phyloP scores from a whole-genome alignment of 1,284 basidiomycete genomes.

The Phylloboletellus chloephorus region DNA sequence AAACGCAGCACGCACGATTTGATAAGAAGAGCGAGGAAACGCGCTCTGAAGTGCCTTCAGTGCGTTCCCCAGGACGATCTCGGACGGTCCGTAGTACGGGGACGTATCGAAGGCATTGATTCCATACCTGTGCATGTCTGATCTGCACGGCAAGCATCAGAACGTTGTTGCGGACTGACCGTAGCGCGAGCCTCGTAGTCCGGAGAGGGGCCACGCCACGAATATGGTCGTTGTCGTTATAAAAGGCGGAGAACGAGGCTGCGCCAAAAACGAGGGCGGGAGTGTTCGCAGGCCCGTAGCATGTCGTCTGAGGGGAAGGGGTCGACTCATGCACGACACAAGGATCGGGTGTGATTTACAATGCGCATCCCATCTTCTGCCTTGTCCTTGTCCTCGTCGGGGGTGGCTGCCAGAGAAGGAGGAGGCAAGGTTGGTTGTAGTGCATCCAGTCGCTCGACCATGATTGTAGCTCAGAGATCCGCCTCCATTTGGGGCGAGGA shows the following conservation, averaged over 20 bases:
- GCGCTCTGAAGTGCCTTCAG: conserved; percentile 59
- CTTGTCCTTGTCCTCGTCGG: conserved; percentile 48
- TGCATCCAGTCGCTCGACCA: conserved; percentile 41
- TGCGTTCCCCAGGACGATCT: conserved; percentile 79
- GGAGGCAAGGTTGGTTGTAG: conserved; percentile 39
- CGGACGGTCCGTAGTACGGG: conserved; percentile 86
- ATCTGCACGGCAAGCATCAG: background rate
- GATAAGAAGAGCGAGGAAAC: conserved; percentile 78
- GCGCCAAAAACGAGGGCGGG: conserved; percentile 62
- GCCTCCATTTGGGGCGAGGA: background rate
- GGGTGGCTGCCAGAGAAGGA: conserved; percentile 38
- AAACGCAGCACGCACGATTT: conserved; percentile 46
- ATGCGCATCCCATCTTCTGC: conserved; percentile 34
- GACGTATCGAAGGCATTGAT: conserved; percentile 89
- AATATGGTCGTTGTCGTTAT: conserved; percentile 64
- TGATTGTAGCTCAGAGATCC: conserved; percentile 15
- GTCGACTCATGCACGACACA: conserved; percentile 8
- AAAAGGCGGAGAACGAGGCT: conserved; percentile 69
- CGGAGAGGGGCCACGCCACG: conserved; percentile 58
- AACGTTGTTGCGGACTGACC: conserved; percentile 39
- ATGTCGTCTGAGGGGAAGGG: conserved; percentile 13
- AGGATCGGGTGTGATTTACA: conserved; percentile 10
- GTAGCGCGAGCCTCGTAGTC: conserved; percentile 73
- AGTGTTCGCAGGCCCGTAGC: conserved; percentile 28
- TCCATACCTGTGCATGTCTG: conserved; percentile 60